Evolutionary conservation across 805 yeast species (phyloP), one percentile per base, ranked within the genome.

Genomic region (Saccharomycopsis olivae): DNA sequence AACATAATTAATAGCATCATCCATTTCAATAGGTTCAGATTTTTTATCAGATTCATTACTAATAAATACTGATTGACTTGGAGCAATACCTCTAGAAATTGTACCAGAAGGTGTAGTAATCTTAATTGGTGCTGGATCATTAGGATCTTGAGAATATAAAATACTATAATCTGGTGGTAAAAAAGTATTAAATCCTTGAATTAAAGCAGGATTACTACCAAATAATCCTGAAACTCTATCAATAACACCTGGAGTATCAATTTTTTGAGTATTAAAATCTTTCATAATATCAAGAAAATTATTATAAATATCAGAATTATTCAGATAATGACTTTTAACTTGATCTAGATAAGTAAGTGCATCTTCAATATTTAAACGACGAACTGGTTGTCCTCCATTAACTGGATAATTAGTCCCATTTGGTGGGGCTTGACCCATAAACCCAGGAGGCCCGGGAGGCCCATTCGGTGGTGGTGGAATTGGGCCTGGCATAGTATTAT

Each of bases 241-340:
- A 56, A 92, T 92, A 21, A 92, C 99, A 27, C 97, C 99, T 0
- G 97, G 98, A 0, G 99, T 92, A 58, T 92, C 97, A 52, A 92
- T 88, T 46, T 76, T 75, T 64, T 89, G 96, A 39, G 94, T 80
- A 65, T 94, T 94, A 66, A 92, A 94, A 57, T 94, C 99, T 65
- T 94, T 94, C 99, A 92, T 92, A 49, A 92, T 89, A 57, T 92
- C 99, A 54, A 92, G 69, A 54, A 94, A 92, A 59, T 84, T 87
- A 60, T 92, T 92, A 67, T 92, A 92, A 32, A 92, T 95, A 53
- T 88, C 96, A 0, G 97, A 94, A 61, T 89, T 94, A 49, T 78
- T 73, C 58, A 74, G 81, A 61, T 92, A 92, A 58, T 88, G 96
- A 36, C 80, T 72, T 60, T 92, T 92, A 38, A 92, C 98, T 61